phyloP scores from a whole-genome alignment of 371 early-diverging fungal species.

The Catenaria anguillulae region DNA sequence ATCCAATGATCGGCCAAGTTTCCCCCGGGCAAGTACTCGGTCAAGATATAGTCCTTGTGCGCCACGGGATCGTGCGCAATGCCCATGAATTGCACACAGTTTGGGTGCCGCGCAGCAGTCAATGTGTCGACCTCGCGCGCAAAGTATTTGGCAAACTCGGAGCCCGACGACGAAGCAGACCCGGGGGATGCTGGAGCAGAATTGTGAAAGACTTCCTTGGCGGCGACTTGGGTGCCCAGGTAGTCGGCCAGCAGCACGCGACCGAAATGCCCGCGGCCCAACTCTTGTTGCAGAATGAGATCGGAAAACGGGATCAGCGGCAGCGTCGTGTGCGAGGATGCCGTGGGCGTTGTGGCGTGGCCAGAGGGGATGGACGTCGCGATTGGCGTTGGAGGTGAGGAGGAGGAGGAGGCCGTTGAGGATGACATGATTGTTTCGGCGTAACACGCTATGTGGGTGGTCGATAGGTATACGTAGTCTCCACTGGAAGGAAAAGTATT shows the following conservation, averaged over 20 bases:
- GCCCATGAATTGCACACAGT: constrained; percentile 23
- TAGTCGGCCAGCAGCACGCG: constrained; percentile 15
- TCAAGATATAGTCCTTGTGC: constrained; percentile 20
- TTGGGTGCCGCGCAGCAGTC: constrained; percentile 11
- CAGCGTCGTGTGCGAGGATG: too few species aligned
- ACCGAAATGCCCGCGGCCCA: constrained; percentile 19
- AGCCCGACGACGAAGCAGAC: constrained; percentile 7
- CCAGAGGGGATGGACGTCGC: too few species aligned
- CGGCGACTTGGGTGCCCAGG: constrained; percentile 29
- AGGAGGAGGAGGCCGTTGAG: too few species aligned
- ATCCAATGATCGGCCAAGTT: constrained; percentile 24
- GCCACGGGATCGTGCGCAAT: constrained; percentile 5
- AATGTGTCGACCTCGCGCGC: constrained; percentile 21
- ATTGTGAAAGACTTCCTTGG: constrained; percentile 17
- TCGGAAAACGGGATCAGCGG: background rate
- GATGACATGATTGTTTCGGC: too few species aligned
- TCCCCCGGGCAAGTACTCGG: constrained; percentile 24
- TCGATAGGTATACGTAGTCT: too few species aligned
- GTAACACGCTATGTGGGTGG: too few species aligned
- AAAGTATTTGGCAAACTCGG: constrained; percentile 22
- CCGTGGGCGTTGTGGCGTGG: too few species aligned
- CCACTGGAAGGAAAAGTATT: too few species aligned
- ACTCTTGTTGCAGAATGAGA: background rate
- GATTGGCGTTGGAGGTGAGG: too few species aligned
- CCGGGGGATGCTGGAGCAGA: too few species aligned